Evolutionary conservation across 352 stramenopile genomes (phyloP).

Genomic region (Blastocystis sp.): DNA sequence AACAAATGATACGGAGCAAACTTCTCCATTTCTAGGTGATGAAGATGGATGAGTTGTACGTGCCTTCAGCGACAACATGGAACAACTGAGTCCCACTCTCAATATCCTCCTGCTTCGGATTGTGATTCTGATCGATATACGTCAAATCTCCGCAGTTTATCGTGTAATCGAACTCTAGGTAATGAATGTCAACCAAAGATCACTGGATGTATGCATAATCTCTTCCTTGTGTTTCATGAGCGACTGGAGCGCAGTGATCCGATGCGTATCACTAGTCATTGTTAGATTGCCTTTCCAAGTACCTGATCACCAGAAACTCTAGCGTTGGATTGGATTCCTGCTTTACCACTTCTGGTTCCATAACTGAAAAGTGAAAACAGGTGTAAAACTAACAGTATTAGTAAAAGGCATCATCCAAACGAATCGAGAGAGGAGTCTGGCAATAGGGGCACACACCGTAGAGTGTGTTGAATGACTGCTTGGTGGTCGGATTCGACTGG

Average conservation of each 20-base stretch:
- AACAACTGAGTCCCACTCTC: background rate
- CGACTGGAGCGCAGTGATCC: background rate
- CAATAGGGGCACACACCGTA: constrained; percentile 47
- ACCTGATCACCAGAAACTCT: background rate
- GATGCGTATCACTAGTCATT: constrained; percentile 8
- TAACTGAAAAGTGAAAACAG: background rate
- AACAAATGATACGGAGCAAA: background rate
- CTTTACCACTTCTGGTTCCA: background rate
- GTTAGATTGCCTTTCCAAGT: background rate
- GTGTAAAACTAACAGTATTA: background rate
- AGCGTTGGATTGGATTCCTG: background rate
- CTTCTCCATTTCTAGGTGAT: background rate
- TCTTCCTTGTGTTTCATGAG: background rate
- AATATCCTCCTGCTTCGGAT: background rate
- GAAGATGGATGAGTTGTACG: too few species aligned
- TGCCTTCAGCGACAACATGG: background rate
- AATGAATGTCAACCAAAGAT: background rate
- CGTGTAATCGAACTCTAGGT: background rate
- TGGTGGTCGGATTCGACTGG: constrained; percentile 42
- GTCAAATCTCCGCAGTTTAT: background rate
- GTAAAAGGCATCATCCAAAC: background rate
- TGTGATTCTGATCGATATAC: background rate
- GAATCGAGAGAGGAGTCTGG: background rate
- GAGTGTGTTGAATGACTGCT: constrained; percentile 48
- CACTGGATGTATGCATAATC: background rate